Evolutionary conservation across 179 eudicot species (phyloP).

Genomic region (Beta corolliflora): DNA sequence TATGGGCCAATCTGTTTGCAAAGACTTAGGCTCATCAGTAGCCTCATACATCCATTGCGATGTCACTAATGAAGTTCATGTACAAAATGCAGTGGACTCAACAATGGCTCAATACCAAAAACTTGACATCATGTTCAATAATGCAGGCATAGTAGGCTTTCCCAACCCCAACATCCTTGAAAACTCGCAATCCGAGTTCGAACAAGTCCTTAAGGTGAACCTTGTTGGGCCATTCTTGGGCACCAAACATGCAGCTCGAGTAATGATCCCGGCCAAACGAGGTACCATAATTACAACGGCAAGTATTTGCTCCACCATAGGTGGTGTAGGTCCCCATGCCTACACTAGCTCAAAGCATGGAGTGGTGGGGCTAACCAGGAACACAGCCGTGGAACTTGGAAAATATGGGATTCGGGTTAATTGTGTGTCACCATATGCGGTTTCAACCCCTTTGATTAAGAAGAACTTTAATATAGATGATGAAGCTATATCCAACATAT

Average conservation of each 20-base stretch:
- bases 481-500: background rate
- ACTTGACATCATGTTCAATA: slow-evolving; percentile 35
- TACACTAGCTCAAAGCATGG: slow-evolving; percentile 33
- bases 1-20: slow-evolving; percentile 15
- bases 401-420: slow-evolving; percentile 42
- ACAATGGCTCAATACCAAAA: slow-evolving; percentile 24
- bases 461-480: background rate
- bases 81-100: slow-evolving; percentile 14
- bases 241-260: slow-evolving; percentile 35
- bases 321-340: slow-evolving; percentile 16
- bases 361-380: slow-evolving; percentile 31
- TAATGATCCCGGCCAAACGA: slow-evolving; percentile 28
- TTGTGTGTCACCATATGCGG: slow-evolving; percentile 29
- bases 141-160: slow-evolving; percentile 20
- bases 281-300: slow-evolving; percentile 28
- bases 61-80: slow-evolving; percentile 20
- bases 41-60: slow-evolving; percentile 29
- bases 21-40: background rate
- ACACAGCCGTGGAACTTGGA: slow-evolving; percentile 31
- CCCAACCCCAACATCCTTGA: slow-evolving; percentile 7
- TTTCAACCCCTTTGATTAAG: slow-evolving; percentile 19
- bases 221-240: slow-evolving; percentile 28
- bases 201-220: slow-evolving; percentile 28
- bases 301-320: slow-evolving; percentile 23
- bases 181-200: slow-evolving; percentile 1